Percentiles rank a stretch among this genome's conserved stretches.
phyloP scores from a whole-genome alignment of 208 protist genomes.

The Leptomonas seymouri region DNA sequence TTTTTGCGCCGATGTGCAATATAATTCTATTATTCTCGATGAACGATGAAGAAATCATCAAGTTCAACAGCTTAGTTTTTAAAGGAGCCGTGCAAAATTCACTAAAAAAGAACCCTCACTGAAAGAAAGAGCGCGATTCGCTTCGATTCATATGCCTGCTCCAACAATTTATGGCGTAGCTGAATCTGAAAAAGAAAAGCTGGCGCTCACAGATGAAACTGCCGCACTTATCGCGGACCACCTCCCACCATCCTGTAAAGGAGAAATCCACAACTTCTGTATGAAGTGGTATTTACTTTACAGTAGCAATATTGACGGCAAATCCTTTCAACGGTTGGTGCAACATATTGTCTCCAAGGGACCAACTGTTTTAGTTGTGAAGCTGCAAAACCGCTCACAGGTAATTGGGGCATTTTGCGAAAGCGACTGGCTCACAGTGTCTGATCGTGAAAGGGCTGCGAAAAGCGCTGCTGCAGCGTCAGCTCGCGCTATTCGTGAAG shows the following conservation, averaged over 20 bases:
- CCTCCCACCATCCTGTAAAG: constrained; percentile 38
- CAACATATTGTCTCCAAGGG: constrained; percentile 46
- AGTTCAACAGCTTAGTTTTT: neutral
- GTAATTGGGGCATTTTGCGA: constrained; percentile 70
- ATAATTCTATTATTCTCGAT: no score
- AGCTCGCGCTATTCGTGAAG: constrained; percentile 46
- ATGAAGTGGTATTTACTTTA: constrained; percentile 67
- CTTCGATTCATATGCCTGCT: neutral
- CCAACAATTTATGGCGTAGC: constrained; percentile 13
- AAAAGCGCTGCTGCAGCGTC: constrained; percentile 49
- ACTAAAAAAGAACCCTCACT: neutral
- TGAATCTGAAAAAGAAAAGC: constrained; percentile 3
- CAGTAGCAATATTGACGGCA: constrained; percentile 58
- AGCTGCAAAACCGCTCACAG: constrained; percentile 30
- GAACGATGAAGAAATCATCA: constrained; percentile 6
- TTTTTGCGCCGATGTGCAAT: neutral
- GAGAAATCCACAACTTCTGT: neutral
- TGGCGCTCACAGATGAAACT: constrained; percentile 25
- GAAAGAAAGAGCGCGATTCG: neutral
- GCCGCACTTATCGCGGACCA: constrained; percentile 25
- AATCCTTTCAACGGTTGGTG: constrained; percentile 67
- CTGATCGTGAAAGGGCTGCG: constrained; percentile 49
- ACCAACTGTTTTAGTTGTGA: constrained; percentile 58
- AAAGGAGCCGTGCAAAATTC: no score
- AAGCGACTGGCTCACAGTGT: constrained; percentile 59